phyloP scores from a whole-genome alignment of 2,329 filamentous ascomycete species.

The Aspergillus terreus region DNA sequence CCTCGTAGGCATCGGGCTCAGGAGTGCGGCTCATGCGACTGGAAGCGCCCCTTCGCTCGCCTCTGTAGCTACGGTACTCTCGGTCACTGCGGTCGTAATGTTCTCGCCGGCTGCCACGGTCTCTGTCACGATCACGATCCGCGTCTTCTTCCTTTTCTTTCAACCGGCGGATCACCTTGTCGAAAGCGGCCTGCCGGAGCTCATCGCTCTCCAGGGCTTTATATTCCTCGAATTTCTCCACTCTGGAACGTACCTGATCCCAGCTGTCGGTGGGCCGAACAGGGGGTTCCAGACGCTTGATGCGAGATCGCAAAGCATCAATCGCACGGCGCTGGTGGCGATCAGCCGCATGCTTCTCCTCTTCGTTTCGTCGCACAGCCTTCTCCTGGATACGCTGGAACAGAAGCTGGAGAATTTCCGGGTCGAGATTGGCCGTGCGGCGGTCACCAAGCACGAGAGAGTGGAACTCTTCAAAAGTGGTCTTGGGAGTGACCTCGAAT shows the following conservation, averaged over 20 bases:
- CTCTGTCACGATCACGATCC: constrained; percentile 55
- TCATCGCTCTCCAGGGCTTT: constrained; percentile 79
- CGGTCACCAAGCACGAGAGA: constrained; percentile 78
- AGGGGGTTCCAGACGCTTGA: constrained; percentile 88
- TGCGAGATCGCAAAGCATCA: constrained; percentile 76
- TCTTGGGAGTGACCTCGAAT: constrained; percentile 84
- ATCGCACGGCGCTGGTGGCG: constrained; percentile 80
- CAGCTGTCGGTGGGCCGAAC: constrained; percentile 75
- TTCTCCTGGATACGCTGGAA: constrained; percentile 89
- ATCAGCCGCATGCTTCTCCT: constrained; percentile 77
- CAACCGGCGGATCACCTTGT: constrained; percentile 86
- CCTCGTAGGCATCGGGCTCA: constrained; percentile 93
- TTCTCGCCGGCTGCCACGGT: constrained; percentile 49
- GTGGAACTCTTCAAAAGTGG: constrained; percentile 84
- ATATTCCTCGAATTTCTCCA: constrained; percentile 81
- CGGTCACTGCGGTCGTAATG: constrained; percentile 54
- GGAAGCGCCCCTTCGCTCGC: constrained; percentile 36
- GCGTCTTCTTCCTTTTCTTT: constrained; percentile 84
- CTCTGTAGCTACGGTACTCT: constrained; percentile 48
- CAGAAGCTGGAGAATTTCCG: constrained; percentile 72
- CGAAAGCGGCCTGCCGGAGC: constrained; percentile 76
- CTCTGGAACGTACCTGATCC: constrained; percentile 76
- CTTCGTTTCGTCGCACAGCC: constrained; percentile 73
- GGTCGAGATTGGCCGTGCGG: constrained; percentile 82
- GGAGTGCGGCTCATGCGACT: constrained; percentile 75